Conservation (phyloP, 345 rosid species). For the Eucalyptus coolabah region DNA sequence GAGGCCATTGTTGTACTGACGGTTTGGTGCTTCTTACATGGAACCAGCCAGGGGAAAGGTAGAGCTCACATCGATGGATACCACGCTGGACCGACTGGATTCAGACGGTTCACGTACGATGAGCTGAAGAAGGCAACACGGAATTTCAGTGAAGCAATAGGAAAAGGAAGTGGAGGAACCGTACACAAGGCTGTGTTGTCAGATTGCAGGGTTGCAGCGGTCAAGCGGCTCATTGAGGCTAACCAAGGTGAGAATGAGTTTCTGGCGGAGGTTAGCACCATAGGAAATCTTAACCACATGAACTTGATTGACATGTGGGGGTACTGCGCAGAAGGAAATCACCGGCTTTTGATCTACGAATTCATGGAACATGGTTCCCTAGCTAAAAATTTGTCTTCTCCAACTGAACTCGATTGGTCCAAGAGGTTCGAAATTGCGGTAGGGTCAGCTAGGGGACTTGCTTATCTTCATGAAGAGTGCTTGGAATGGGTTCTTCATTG, state of each 20-base stretch:
- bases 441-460: neutral
- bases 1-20: no score
- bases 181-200: neutral
- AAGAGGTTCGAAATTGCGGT: neutral
- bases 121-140: neutral
- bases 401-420: neutral
- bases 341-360: neutral
- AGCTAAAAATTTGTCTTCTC: neutral
- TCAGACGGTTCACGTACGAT: neutral
- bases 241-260: neutral
- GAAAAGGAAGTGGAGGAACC: neutral
- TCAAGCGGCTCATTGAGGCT: neutral
- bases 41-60: neutral
- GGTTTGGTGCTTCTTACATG: neutral
- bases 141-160: neutral
- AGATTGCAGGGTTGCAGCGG: neutral
- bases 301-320: neutral
- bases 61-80: neutral
- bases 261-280: neutral
- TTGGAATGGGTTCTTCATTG: neutral
- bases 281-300: neutral
- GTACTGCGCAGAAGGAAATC: neutral
- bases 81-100: neutral
- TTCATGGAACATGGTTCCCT: neutral
- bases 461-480: neutral